Evolutionary conservation across 2,329 filamentous ascomycete species (phyloP).

Genomic region (Curvularia verruculosa): DNA sequence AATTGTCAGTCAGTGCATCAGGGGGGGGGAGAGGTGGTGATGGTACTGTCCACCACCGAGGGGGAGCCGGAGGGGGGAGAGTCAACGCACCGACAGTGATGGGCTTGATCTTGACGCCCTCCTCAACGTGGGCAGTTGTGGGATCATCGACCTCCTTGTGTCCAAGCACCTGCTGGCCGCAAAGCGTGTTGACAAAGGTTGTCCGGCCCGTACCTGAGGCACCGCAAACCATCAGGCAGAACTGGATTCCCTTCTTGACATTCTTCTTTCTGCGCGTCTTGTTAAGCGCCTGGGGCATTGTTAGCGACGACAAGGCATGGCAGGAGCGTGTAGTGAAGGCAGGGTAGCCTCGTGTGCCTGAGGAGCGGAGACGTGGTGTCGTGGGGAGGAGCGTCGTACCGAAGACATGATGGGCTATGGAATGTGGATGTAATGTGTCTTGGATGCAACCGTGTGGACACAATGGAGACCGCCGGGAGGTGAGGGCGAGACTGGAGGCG

Average conservation of each 20-base stretch:
- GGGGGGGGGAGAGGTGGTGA: too few species aligned
- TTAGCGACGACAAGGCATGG: slow-evolving; percentile 37
- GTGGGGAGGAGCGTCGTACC: slow-evolving; percentile 41
- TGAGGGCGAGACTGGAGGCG: slow-evolving; percentile 30
- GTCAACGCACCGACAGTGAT: slow-evolving; percentile 83
- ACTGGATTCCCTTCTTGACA: slow-evolving; percentile 99
- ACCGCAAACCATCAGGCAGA: slow-evolving; percentile 99
- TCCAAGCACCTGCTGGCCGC: slow-evolving; percentile 87
- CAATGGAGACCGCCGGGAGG: slow-evolving; percentile 27
- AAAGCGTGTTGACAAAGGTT: slow-evolving; percentile 99
- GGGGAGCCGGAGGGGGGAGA: too few species aligned
- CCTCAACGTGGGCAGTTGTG: slow-evolving; percentile 85
- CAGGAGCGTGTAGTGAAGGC: slow-evolving; percentile 20
- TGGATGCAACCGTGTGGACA: slow-evolving; percentile 25
- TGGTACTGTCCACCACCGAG: background rate
- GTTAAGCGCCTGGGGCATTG: slow-evolving; percentile 59
- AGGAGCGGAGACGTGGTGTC: slow-evolving; percentile 26
- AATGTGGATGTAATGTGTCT: slow-evolving; percentile 27
- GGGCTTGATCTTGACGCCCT: slow-evolving; percentile 98
- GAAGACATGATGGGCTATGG: slow-evolving; percentile 45
- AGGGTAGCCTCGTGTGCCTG: slow-evolving; percentile 29
- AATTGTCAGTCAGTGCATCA: slow-evolving; percentile 13
- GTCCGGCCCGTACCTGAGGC: slow-evolving; percentile 98
- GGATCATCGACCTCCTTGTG: slow-evolving; percentile 95
- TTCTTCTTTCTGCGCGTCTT: slow-evolving; percentile 99